Conservation (phyloP, 1,284 basidiomycete species). For the Apiotrichum montevideense region DNA sequence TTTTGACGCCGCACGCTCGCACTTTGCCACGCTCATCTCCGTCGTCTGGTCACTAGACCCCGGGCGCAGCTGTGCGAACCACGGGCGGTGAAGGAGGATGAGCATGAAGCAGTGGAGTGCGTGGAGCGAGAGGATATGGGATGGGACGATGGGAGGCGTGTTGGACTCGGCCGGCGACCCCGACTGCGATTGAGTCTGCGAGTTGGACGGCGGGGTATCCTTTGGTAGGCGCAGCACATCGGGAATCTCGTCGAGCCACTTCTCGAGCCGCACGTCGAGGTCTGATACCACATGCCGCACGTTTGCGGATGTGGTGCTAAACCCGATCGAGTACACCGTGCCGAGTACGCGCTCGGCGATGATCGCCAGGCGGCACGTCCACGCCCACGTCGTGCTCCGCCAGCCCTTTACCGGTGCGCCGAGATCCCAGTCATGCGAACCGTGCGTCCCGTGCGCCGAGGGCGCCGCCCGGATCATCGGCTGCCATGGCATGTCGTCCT, state of each 20-base stretch:
- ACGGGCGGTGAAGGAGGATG: constrained; percentile 27
- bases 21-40: constrained; percentile 10
- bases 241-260: constrained; percentile 20
- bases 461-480: constrained; percentile 10
- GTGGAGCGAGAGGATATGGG: constrained; percentile 27
- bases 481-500: constrained; percentile 18
- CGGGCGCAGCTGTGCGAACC: constrained; percentile 10
- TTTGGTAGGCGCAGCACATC: constrained; percentile 11
- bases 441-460: not conserved
- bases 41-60: not conserved
- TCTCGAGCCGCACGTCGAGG: constrained; percentile 12
- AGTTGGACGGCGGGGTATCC: too few species aligned
- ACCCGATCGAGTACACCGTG: constrained; percentile 16
- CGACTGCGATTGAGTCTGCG: not conserved
- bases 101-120: constrained; percentile 19
- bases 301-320: constrained; percentile 10
- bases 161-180: not conserved
- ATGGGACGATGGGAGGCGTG: constrained; percentile 1
- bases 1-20: constrained; percentile 14
- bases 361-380: constrained; percentile 17
- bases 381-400: constrained; percentile 19
- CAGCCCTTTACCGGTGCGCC: constrained; percentile 16
- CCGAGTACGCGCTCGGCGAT: constrained; percentile 19
- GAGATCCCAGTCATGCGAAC: not conserved
- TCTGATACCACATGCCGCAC: constrained; percentile 14